These are phyloP conservation scores for Sungouiozyma ichnusensis DNA, from an alignment of 805 yeast species.

Conservation along the genomic window DNA sequence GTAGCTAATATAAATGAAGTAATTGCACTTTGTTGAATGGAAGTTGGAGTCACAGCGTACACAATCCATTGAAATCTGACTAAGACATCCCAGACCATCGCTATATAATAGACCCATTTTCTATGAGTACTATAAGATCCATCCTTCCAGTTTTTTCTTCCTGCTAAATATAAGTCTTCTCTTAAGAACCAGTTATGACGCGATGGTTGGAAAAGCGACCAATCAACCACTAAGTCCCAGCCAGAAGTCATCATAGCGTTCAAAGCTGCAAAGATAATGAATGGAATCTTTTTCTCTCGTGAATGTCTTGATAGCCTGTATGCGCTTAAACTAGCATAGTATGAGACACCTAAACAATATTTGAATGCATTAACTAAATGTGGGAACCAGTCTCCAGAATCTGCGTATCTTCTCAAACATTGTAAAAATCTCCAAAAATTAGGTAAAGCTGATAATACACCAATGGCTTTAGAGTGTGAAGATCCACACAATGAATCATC, in stretches of 20 bases:
- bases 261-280: slow-evolving; percentile 62
- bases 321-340: slow-evolving; percentile 63
- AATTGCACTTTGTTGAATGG: slow-evolving; percentile 78
- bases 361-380: slow-evolving; percentile 84
- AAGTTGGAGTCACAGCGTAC: slow-evolving; percentile 65
- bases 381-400: slow-evolving; percentile 93
- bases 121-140: slow-evolving; percentile 21
- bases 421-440: slow-evolving; percentile 85
- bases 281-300: slow-evolving; percentile 38
- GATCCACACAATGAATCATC: slow-evolving; percentile 60
- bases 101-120: slow-evolving; percentile 52
- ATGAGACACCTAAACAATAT: slow-evolving; percentile 55
- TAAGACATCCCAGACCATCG: slow-evolving; percentile 62
- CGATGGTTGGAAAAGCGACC: slow-evolving; percentile 68
- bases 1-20: slow-evolving; percentile 76
- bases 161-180: slow-evolving; percentile 59
- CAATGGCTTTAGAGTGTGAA: slow-evolving; percentile 62
- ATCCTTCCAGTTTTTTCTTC: slow-evolving; percentile 27
- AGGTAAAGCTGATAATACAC: slow-evolving; percentile 77
- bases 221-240: slow-evolving; percentile 96
- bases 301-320: slow-evolving; percentile 42
- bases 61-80: slow-evolving; percentile 88
- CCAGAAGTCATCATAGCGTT: slow-evolving; percentile 59
- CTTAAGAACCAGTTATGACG: slow-evolving; percentile 51
- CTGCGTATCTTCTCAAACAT: slow-evolving; percentile 82